These are phyloP conservation scores for Rubia tinctorum DNA, from an alignment of 305 asterid genomes.

Conservation along the genomic window DNA sequence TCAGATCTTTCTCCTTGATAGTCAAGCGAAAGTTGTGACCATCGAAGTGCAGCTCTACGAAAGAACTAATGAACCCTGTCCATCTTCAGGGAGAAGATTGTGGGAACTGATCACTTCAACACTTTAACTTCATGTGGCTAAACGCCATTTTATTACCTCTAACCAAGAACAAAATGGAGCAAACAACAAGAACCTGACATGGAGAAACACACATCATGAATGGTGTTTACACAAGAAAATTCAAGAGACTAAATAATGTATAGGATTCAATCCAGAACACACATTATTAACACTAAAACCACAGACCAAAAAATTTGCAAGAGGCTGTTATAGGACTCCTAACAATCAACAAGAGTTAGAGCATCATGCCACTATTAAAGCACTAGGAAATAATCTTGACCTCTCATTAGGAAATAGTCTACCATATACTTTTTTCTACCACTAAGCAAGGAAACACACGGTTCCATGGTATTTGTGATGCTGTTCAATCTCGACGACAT, in stretches of 20 bases:
- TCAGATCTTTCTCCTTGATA: conserved; percentile 67
- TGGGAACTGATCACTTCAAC: conserved; percentile 74
- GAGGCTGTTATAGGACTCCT: background rate
- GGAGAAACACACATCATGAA: background rate
- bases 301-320: background rate
- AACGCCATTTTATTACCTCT: conserved; percentile 33
- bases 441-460: too few relatives aligned
- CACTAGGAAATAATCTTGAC: too few relatives aligned
- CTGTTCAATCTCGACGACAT: too few relatives aligned
- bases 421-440: too few relatives aligned
- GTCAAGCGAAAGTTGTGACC: conserved; percentile 69
- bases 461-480: too few relatives aligned
- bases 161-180: conserved; percentile 16
- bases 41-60: conserved; percentile 68
- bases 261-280: background rate
- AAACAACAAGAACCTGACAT: conserved; percentile 17
- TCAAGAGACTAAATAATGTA: background rate
- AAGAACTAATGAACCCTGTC: conserved; percentile 64
- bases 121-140: conserved; percentile 65
- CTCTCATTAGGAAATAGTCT: too few relatives aligned
- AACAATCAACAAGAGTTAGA: background rate
- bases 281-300: background rate
- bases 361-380: conserved; percentile 14
- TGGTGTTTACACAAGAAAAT: background rate
- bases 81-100: conserved; percentile 74